phyloP scores from a whole-genome alignment of 495 filamentous ascomycete species.

The Neurospora sp. region DNA sequence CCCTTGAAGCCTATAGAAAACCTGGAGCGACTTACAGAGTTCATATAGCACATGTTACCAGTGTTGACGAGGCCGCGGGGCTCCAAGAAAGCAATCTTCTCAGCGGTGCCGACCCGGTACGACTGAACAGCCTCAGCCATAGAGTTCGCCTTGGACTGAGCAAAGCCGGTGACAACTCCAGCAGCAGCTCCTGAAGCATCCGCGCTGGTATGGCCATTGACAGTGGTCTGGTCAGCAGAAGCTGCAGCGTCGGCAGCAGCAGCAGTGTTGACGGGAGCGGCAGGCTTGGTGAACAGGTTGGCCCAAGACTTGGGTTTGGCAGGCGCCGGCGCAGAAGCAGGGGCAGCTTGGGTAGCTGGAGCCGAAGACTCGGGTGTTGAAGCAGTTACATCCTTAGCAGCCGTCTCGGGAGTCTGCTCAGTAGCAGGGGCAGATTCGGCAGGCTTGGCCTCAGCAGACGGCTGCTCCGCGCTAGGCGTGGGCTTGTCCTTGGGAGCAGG shows the following conservation, averaged over 20 bases:
- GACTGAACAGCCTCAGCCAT: conserved; percentile 61
- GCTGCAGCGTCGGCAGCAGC: conserved; percentile 15
- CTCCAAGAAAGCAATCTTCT: conserved; percentile 74
- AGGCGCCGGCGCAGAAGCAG: conserved; percentile 31
- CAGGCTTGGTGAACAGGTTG: conserved; percentile 54
- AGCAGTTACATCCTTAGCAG: conserved; percentile 12
- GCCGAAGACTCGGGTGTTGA: conserved; percentile 9
- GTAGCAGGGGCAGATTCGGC: conserved; percentile 21
- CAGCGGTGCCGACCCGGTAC: conserved; percentile 49
- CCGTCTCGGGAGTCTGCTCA: conserved; percentile 19
- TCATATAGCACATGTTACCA: conserved; percentile 99
- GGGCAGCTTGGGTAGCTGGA: conserved; percentile 24
- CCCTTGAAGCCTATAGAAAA: neutral
- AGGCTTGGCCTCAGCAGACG: conserved; percentile 8
- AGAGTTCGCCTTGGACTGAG: conserved; percentile 51
- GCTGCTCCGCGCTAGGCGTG: conserved; percentile 22
- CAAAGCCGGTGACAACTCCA: conserved; percentile 19
- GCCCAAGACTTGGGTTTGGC: conserved; percentile 66
- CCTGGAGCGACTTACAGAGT: conserved; percentile 59
- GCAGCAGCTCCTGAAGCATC: conserved; percentile 7
- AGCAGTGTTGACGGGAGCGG: conserved; percentile 19
- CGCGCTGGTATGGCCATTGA: conserved; percentile 5
- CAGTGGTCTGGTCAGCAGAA: conserved; percentile 13
- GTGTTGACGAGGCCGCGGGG: conserved; percentile 94
- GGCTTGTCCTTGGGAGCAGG: conserved; percentile 31